A percentile compares a stretch with the other conserved stretches of the same genome.
Evolutionary conservation across 768 basidiomycete species (phyloP).

Genomic region (Kwoniella newhampshirensis): DNA sequence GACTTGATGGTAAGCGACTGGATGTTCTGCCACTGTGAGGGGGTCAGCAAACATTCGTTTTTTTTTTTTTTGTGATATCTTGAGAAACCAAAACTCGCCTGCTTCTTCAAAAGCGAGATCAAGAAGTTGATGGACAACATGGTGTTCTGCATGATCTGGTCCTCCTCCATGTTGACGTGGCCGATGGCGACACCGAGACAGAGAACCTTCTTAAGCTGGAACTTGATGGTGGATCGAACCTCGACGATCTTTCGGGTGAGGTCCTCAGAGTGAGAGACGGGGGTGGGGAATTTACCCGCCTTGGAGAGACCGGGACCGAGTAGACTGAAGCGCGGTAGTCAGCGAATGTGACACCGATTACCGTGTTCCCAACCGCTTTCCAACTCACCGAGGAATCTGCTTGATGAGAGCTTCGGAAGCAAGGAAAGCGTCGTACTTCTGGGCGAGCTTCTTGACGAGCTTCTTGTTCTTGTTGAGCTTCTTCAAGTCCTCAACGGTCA

Average conservation of each 20-base stretch:
- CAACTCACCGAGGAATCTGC: constrained; percentile 77
- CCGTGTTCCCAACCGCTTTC: not conserved
- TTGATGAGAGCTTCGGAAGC: constrained; percentile 97
- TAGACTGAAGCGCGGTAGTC: constrained; percentile 60
- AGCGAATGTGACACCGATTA: not conserved
- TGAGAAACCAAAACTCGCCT: constrained; percentile 25
- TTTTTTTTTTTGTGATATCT: no score
- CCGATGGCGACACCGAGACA: constrained; percentile 99
- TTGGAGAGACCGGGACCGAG: constrained; percentile 99
- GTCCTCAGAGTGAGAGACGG: constrained; percentile 89
- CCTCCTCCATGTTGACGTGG: constrained; percentile 94
- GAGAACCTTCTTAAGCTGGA: constrained; percentile 95
- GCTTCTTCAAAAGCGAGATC: constrained; percentile 96
- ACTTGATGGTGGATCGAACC: constrained; percentile 98
- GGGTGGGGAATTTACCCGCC: constrained; percentile 99
- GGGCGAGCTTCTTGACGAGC: constrained; percentile 99
- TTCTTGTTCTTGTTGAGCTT: constrained; percentile 99
- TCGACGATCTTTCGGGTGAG: constrained; percentile 84
- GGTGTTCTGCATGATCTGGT: constrained; percentile 94
- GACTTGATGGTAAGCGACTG: constrained; percentile 98
- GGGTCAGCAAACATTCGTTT: constrained; percentile 1
- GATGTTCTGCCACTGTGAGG: constrained; percentile 78
- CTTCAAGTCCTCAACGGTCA: constrained; percentile 99
- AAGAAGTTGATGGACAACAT: constrained; percentile 99
- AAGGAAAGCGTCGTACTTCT: constrained; percentile 99